Evolutionary conservation across 257 asterid species (phyloP), one percentile per base, ranked within the genome.

Genomic region (Echites panduratus): DNA sequence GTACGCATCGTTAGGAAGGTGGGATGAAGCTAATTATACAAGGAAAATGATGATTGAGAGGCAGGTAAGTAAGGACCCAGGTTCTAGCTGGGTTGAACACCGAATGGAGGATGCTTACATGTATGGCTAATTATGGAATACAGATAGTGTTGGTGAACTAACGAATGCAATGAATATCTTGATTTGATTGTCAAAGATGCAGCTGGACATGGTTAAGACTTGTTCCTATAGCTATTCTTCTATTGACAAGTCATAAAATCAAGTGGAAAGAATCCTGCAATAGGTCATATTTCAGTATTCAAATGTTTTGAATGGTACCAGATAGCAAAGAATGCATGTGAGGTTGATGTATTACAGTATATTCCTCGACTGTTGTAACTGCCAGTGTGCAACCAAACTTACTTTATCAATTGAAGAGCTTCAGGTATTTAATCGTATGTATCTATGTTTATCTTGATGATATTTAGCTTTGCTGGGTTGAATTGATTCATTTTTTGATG

Each of bases 1-100:
- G 89, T 89, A 89, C 73, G 81, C 96, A 45, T 84, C 97, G 3
- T 74, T 85, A 38, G 91, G 80, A 47, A 83, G 90, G 85, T 90
- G 97, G 97, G 87, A 85, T 72, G 96, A 90, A 58, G 96, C 87
- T 5, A 82, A 75, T 61, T 75, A 75, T 62, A 80, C 84, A 52
- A 81, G 89, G 79, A 73, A 75, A 53, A 29, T 76, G 73, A 87
- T 87, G 93, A 72, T 59, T n/a, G 83, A 73, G 71, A 41, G 67
- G 74, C 79, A 79, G 63, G 83, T 85, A 14, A 56, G 44, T 4
- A 87, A 90, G 76, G 87, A 82, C 84, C 88, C 97, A 26, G 93
- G 93, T 63, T 88, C 68, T 73, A 90, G 93, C 77, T 80, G 90
- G 93, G 82, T 88, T 71, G 87, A 73, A 77, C 82, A 61, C 2